phyloP scores from a whole-genome alignment of 169 alveolate species.

The Eimeria tenella region DNA sequence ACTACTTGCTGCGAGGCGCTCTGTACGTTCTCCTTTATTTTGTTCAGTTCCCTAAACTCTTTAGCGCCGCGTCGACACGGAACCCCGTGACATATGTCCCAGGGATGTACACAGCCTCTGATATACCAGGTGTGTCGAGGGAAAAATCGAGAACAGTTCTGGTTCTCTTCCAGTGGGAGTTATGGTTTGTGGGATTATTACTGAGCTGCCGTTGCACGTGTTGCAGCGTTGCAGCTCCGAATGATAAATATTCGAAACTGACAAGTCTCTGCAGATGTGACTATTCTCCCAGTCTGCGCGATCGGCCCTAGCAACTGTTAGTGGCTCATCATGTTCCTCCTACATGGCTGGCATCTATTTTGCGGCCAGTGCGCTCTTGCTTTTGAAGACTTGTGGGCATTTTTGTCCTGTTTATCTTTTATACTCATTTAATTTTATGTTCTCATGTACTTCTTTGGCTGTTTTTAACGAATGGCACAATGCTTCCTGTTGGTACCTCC shows the following conservation, averaged over 20 bases:
- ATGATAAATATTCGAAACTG: no score
- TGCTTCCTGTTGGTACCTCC: background rate
- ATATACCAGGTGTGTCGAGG: slow-evolving; percentile 66
- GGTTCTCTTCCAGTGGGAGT: no score
- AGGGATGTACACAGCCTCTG: slow-evolving; percentile 47
- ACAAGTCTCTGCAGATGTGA: no score
- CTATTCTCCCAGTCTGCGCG: no score
- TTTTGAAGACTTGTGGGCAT: background rate
- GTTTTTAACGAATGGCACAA: background rate
- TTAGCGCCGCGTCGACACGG: slow-evolving; percentile 74
- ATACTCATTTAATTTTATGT: background rate
- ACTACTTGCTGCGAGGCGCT: no score
- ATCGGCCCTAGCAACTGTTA: no score
- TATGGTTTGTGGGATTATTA: no score
- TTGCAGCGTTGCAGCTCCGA: no score
- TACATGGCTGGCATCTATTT: background rate
- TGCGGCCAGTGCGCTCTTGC: background rate
- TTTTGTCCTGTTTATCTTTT: background rate
- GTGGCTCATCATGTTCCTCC: no score
- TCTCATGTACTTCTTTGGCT: background rate
- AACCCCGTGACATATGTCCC: slow-evolving; percentile 76
- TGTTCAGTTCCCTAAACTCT: slow-evolving; percentile 74
- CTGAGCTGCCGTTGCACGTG: no score
- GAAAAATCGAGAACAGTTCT: no score
- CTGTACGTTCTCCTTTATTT: background rate